Conservation (phyloP, 176 grass and related monocot species). For the Calamus simplicifolius region DNA sequence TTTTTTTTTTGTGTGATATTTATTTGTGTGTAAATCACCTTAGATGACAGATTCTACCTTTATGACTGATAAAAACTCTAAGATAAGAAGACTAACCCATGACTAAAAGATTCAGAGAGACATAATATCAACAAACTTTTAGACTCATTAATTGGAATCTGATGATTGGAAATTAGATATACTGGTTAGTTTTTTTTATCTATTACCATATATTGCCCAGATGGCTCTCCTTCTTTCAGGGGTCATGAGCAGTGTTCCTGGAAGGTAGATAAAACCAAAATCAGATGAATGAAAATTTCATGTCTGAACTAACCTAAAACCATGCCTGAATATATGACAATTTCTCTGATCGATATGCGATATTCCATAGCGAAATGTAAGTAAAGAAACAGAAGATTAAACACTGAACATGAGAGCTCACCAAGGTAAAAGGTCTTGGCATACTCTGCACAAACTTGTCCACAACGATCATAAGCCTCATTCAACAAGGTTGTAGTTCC, state of each 20-base stretch:
- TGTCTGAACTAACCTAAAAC: constrained; percentile 5
- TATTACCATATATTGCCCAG: constrained; percentile 93
- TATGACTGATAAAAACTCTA: no score
- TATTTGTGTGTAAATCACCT: no score
- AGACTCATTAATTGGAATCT: no score
- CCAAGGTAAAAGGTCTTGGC: constrained; percentile 97
- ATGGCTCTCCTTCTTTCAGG: constrained; percentile 76
- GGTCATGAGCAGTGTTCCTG: constrained; percentile 93
- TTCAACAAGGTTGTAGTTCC: constrained; percentile 32
- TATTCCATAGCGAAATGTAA: no score
- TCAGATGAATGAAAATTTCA: background rate
- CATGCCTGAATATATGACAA: background rate
- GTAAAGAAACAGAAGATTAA: no score
- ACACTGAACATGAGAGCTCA: constrained; percentile 7
- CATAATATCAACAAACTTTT: no score
- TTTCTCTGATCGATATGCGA: no score
- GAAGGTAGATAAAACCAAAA: background rate
- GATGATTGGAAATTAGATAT: no score
- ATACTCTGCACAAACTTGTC: constrained; percentile 83
- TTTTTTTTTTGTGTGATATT: no score
- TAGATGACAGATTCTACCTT: no score
- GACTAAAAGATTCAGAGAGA: no score
- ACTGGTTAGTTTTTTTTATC: background rate
- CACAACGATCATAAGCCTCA: constrained; percentile 57
- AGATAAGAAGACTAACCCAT: no score